Percentiles rank a stretch among this genome's conserved stretches.
Conservation (phyloP, 2,329 filamentous ascomycete genomes). For the Coniella vitis region DNA sequence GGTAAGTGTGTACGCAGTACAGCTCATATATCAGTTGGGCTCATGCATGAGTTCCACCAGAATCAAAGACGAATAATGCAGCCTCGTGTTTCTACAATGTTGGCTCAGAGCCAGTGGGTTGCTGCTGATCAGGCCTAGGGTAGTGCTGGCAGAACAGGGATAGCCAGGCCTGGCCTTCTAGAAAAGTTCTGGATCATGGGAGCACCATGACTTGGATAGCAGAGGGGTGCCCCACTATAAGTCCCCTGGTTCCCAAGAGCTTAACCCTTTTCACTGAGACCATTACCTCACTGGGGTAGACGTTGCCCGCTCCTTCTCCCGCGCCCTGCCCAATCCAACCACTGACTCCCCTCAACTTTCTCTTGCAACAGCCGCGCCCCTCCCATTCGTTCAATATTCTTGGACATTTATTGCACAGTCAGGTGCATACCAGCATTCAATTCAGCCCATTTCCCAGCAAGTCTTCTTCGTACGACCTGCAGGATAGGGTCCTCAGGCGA, state of each 20-base stretch:
- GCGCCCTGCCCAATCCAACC: not conserved
- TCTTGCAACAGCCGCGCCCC: not conserved
- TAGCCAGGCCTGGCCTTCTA: constrained; percentile 1
- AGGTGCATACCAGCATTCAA: not conserved
- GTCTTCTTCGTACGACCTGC: not conserved
- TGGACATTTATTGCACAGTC: not conserved
- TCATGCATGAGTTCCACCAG: no score
- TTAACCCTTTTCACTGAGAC: not conserved
- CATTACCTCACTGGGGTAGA: not conserved
- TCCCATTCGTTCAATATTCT: no score
- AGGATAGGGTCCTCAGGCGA: constrained; percentile 3
- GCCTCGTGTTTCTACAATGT: no score
- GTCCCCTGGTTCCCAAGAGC: constrained; percentile 2
- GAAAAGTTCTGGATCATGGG: constrained; percentile 5
- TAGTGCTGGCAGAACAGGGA: not conserved
- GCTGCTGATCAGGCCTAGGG: no score
- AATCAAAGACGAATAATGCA: no score
- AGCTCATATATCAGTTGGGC: no score
- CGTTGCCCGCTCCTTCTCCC: not conserved
- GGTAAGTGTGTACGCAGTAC: no score
- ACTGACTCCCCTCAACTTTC: not conserved
- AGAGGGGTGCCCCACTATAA: constrained; percentile 1
- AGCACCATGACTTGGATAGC: not conserved
- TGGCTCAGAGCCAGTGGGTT: no score
- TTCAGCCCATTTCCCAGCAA: not conserved